These are phyloP conservation scores for Macadamia integrifolia DNA, from an alignment of 164 flowering plant genomes.

Conservation along the genomic window DNA sequence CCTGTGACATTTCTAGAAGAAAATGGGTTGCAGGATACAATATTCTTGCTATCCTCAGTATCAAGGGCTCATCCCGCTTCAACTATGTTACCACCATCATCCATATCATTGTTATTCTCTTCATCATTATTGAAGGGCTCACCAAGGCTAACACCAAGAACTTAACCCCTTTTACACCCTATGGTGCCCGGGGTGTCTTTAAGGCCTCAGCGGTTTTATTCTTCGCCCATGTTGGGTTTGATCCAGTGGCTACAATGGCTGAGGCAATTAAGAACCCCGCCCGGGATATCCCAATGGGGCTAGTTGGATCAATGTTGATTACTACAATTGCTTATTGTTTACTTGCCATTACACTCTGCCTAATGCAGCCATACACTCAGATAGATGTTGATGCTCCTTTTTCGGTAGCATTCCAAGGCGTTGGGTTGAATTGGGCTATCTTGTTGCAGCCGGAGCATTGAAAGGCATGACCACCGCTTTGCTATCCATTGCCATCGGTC, in stretches of 20 bases:
- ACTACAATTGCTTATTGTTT: conserved; percentile 36
- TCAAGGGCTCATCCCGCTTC: conserved; percentile 53
- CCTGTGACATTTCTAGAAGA: no score
- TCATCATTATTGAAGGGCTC: conserved; percentile 57
- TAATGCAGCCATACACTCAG: conserved; percentile 38
- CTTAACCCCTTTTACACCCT: conserved; percentile 36
- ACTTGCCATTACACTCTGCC: conserved; percentile 38
- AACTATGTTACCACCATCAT: conserved; percentile 49
- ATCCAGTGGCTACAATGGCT: conserved; percentile 60
- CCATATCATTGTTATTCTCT: conserved; percentile 34
- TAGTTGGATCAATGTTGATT: conserved; percentile 53
- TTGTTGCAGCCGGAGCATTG: conserved; percentile 46
- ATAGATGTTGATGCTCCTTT: conserved; percentile 43
- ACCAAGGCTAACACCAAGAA: conserved; percentile 37
- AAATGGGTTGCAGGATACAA: no score
- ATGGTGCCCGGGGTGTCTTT: conserved; percentile 44
- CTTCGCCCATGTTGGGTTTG: conserved; percentile 62
- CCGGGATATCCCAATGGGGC: conserved; percentile 61
- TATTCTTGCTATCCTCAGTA: conserved; percentile 28
- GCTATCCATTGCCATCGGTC: conserved; percentile 46
- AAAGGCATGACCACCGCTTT: conserved; percentile 59
- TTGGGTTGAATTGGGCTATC: conserved; percentile 51
- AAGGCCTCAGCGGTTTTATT: conserved; percentile 55
- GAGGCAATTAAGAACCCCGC: conserved; percentile 69
- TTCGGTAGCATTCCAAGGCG: conserved; percentile 40